Evolutionary conservation across 2,329 filamentous ascomycete genomes (phyloP).

Genomic region (Pseudogymnoascus sp.): DNA sequence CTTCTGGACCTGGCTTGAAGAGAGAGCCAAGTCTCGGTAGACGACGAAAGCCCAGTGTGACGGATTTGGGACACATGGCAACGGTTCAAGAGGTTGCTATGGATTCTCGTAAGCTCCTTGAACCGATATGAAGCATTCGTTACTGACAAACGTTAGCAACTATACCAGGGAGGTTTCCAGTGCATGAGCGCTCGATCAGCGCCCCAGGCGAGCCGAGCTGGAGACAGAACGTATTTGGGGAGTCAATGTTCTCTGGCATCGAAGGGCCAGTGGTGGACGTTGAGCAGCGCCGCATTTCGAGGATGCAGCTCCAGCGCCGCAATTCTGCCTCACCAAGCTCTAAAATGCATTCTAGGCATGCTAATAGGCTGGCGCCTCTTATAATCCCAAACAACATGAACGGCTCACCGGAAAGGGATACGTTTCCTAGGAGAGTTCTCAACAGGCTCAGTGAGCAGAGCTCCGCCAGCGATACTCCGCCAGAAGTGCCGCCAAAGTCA

Average conservation of each 20-base stretch:
- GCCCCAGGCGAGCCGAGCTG: slow-evolving; percentile 44
- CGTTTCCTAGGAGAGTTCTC: slow-evolving; percentile 1
- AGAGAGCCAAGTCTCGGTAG: slow-evolving; percentile 50
- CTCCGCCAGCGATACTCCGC: slow-evolving; percentile 29
- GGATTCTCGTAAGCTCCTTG: slow-evolving; percentile 56
- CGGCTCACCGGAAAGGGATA: slow-evolving; percentile 13
- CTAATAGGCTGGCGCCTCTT: slow-evolving; percentile 47
- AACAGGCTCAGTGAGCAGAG: slow-evolving; percentile 14
- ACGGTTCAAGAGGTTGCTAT: slow-evolving; percentile 59
- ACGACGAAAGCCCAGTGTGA: slow-evolving; percentile 55
- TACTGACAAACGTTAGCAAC: slow-evolving; percentile 41
- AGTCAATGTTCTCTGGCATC: slow-evolving; percentile 27
- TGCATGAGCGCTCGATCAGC: slow-evolving; percentile 57
- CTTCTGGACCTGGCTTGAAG: slow-evolving; percentile 37
- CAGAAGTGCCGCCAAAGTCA: slow-evolving; percentile 34
- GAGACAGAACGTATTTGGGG: slow-evolving; percentile 36
- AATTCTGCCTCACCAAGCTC: slow-evolving; percentile 15
- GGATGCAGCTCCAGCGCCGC: slow-evolving; percentile 3
- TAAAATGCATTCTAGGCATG: not conserved
- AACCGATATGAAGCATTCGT: slow-evolving; percentile 10
- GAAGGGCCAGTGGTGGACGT: slow-evolving; percentile 26
- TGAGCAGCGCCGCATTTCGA: not conserved
- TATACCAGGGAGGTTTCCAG: slow-evolving; percentile 55
- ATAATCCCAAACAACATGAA: slow-evolving; percentile 40
- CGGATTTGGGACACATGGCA: slow-evolving; percentile 59